Percentiles rank a stretch among this genome's conserved stretches.
Conservation (phyloP, 1,284 basidiomycete genomes). For the Apiotrichum gracile region DNA sequence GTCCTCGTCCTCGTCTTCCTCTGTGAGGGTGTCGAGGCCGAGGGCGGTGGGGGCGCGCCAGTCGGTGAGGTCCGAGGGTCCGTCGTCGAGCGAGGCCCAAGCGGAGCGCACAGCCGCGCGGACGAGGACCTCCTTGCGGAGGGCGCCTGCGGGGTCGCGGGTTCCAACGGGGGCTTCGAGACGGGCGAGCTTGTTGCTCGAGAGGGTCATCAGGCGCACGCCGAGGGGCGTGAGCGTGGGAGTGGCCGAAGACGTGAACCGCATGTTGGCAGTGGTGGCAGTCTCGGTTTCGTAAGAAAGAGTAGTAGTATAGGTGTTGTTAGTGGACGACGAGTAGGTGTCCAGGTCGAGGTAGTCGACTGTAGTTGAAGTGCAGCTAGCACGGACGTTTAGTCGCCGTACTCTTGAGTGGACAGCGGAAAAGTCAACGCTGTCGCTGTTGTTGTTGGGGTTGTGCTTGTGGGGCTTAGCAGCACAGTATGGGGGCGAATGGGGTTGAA, state of each 20-base stretch:
- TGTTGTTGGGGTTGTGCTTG: background rate
- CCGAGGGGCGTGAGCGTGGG: slow-evolving; percentile 40
- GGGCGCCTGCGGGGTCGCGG: slow-evolving; percentile 21
- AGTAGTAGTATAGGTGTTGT: background rate
- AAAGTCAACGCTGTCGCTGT: background rate
- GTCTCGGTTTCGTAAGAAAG: background rate
- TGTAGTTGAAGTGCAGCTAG: background rate
- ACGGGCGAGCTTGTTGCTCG: slow-evolving; percentile 32
- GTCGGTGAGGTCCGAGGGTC: slow-evolving; percentile 28
- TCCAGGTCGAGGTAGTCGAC: background rate
- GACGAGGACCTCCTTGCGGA: slow-evolving; percentile 36
- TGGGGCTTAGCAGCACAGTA: too few species aligned
- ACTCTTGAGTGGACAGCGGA: background rate
- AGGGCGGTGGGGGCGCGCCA: slow-evolving; percentile 31
- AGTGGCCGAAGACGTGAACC: slow-evolving; percentile 27
- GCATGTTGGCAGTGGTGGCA: slow-evolving; percentile 22
- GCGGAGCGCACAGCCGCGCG: slow-evolving; percentile 37
- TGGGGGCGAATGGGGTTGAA: background rate
- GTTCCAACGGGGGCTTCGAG: slow-evolving; percentile 26
- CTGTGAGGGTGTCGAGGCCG: slow-evolving; percentile 36
- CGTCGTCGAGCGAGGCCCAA: slow-evolving; percentile 36
- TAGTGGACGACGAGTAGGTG: background rate
- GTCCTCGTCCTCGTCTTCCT: slow-evolving; percentile 35
- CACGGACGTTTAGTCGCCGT: slow-evolving; percentile 5
- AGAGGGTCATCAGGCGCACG: slow-evolving; percentile 34